A percentile compares a stretch with the other conserved stretches of the same genome.
These are phyloP conservation scores for Trametes elegans DNA, from an alignment of 768 basidiomycete genomes.

Conservation along the genomic window DNA sequence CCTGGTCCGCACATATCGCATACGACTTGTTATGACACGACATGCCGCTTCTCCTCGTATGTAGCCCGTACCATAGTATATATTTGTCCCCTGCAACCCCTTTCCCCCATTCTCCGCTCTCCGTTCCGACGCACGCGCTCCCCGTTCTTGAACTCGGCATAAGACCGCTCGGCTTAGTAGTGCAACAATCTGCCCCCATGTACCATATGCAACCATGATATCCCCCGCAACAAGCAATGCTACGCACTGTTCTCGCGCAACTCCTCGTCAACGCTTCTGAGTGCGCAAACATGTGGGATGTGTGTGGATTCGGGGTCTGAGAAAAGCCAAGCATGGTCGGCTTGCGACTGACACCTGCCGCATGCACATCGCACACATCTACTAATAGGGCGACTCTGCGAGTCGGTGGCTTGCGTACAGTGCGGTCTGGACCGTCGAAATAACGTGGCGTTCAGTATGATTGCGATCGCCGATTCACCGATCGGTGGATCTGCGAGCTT, in stretches of 20 bases:
- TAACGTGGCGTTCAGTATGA: not conserved
- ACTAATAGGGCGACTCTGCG: too few species aligned
- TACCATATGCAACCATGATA: constrained; percentile 15
- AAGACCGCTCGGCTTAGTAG: not conserved
- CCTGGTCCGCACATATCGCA: not conserved
- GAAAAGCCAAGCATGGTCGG: too few species aligned
- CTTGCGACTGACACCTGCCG: too few species aligned
- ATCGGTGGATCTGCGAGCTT: too few species aligned
- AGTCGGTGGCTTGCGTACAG: too few species aligned
- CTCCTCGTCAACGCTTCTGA: too few species aligned
- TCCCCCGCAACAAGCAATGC: not conserved
- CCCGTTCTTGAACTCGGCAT: not conserved
- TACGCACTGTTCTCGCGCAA: not conserved
- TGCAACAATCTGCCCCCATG: not conserved
- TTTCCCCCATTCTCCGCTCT: not conserved
- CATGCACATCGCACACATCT: too few species aligned
- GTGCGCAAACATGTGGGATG: too few species aligned
- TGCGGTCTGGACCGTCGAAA: not conserved
- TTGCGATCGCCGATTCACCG: not conserved
- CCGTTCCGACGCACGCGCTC: not conserved
- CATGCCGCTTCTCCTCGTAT: not conserved
- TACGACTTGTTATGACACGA: constrained; percentile 4
- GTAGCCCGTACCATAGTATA: constrained; percentile 1
- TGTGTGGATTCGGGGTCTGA: too few species aligned
- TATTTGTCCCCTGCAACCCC: not conserved